These are phyloP conservation scores for Trypanosoma congolense DNA, from an alignment of 208 protist genomes.

Conservation along the genomic window DNA sequence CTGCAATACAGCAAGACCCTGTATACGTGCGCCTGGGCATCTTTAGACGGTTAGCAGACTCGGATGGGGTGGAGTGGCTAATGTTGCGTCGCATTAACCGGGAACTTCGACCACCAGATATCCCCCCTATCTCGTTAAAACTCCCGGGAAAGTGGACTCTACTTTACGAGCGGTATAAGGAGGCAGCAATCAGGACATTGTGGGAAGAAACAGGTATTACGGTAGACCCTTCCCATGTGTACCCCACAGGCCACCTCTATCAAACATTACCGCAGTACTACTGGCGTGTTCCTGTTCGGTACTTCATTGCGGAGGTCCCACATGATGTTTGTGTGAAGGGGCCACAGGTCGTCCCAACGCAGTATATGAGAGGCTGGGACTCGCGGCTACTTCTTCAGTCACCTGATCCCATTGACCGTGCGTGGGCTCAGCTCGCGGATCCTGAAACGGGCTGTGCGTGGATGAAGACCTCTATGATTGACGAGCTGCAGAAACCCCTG, in stretches of 20 bases:
- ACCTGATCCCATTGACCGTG: slow-evolving; percentile 85
- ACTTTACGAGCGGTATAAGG: slow-evolving; percentile 84
- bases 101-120: slow-evolving; percentile 82
- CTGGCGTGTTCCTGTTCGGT: slow-evolving; percentile 86
- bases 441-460: slow-evolving; percentile 83
- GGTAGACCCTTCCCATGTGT: slow-evolving; percentile 55
- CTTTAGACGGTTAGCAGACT: slow-evolving; percentile 59
- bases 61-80: slow-evolving; percentile 74
- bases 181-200: slow-evolving; percentile 81
- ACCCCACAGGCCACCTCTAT: slow-evolving; percentile 57
- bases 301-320: slow-evolving; percentile 86
- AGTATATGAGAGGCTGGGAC: slow-evolving; percentile 87
- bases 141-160: slow-evolving; percentile 88
- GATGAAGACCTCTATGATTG: slow-evolving; percentile 68
- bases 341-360: slow-evolving; percentile 62
- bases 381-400: slow-evolving; percentile 69
- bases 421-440: slow-evolving; percentile 77
- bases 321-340: slow-evolving; percentile 71
- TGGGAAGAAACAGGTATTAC: slow-evolving; percentile 90
- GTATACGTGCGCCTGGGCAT: slow-evolving; percentile 82
- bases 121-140: slow-evolving; percentile 88
- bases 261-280: slow-evolving; percentile 64
- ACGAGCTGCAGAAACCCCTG: slow-evolving; percentile 82
- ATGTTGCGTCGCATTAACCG: slow-evolving; percentile 87
- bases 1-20: slow-evolving; percentile 67